These are phyloP conservation scores for Neurospora sp. DNA, from an alignment of 495 filamentous ascomycete genomes.

Conservation along the genomic window DNA sequence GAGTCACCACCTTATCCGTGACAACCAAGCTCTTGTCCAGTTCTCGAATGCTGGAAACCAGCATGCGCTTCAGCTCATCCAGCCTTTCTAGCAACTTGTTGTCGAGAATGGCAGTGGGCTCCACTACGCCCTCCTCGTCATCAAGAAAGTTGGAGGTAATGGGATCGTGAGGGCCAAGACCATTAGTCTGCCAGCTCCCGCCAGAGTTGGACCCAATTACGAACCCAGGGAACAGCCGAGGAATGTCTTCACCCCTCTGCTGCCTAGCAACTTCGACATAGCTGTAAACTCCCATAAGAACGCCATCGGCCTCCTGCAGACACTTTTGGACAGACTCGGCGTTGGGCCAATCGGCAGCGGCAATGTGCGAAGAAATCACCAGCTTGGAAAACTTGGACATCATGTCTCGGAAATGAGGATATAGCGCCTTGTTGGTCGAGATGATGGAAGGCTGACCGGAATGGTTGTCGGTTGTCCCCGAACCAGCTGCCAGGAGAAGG, in stretches of 20 bases:
- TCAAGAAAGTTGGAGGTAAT: slow-evolving; percentile 72
- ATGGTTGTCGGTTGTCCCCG: slow-evolving; percentile 94
- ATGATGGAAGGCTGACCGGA: slow-evolving; percentile 99
- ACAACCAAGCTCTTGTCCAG: slow-evolving; percentile 74
- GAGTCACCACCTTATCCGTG: slow-evolving; percentile 66
- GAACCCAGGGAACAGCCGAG: slow-evolving; percentile 85
- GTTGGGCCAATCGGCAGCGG: slow-evolving; percentile 83
- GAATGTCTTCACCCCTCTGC: slow-evolving; percentile 81
- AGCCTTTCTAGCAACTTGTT: slow-evolving; percentile 66
- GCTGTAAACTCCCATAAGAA: slow-evolving; percentile 83
- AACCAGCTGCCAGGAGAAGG: slow-evolving; percentile 86
- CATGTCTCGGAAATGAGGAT: slow-evolving; percentile 97
- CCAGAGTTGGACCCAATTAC: slow-evolving; percentile 69
- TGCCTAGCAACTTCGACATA: slow-evolving; percentile 92
- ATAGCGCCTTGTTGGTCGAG: slow-evolving; percentile 88
- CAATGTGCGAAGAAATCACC: slow-evolving; percentile 96
- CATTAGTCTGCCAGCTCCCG: slow-evolving; percentile 92
- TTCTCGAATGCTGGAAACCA: slow-evolving; percentile 70
- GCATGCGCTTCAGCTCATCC: slow-evolving; percentile 71
- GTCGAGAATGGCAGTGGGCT: slow-evolving; percentile 67
- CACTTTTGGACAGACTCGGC: slow-evolving; percentile 87
- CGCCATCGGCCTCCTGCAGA: slow-evolving; percentile 88
- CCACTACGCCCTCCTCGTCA: slow-evolving; percentile 65
- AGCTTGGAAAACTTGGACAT: slow-evolving; percentile 99
- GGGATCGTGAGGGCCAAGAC: slow-evolving; percentile 56